Evolutionary conservation across 1,284 basidiomycete genomes (phyloP), one percentile per base, ranked within the genome.

Genomic region (Wallemia mellicola): DNA sequence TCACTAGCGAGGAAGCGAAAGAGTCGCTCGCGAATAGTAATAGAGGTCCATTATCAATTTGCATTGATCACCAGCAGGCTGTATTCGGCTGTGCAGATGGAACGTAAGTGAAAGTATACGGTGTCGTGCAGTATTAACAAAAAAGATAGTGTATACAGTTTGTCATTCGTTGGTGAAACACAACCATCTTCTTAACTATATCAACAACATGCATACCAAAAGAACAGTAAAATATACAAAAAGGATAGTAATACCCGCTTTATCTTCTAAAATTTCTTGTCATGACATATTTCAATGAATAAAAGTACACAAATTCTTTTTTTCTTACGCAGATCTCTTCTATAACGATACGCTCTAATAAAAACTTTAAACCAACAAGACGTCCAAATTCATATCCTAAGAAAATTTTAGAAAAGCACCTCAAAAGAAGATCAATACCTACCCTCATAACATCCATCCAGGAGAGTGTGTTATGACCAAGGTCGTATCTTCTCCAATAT

Each of bases 361-460:
- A 48, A 7, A 5, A 5, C 14, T 48, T n/a, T 57, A 57, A 9
- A 57, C 55, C 25, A 57, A 28, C 24, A 57, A 28, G 15, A 57
- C 55, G 22, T 57, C 55, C 25, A 57, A n/a, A 17, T 28, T 28
- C 55, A 57, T 57, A 26, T 57, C 55, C n/a, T n/a, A n/a, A n/a
- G n/a, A n/a, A n/a, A n/a, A n/a, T n/a, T n/a, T n/a, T n/a, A n/a
- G n/a, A n/a, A n/a, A n/a, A n/a, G n/a, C n/a, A n/a, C n/a, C n/a
- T n/a, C n/a, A n/a, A n/a, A n/a, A n/a, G n/a, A n/a, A n/a, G n/a
- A n/a, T n/a, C n/a, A n/a, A n/a, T n/a, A n/a, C n/a, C n/a, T n/a
- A n/a, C n/a, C 27, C 25, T 57, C 55, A 57, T 57, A 7, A 57
- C 25, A 26, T 57, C 55, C 55, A 28, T 27, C 55, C 55, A 57